Evolutionary conservation across 208 protist genomes (phyloP), one percentile per base, ranked within the genome.

Genomic region (Naegleria fowleri): DNA sequence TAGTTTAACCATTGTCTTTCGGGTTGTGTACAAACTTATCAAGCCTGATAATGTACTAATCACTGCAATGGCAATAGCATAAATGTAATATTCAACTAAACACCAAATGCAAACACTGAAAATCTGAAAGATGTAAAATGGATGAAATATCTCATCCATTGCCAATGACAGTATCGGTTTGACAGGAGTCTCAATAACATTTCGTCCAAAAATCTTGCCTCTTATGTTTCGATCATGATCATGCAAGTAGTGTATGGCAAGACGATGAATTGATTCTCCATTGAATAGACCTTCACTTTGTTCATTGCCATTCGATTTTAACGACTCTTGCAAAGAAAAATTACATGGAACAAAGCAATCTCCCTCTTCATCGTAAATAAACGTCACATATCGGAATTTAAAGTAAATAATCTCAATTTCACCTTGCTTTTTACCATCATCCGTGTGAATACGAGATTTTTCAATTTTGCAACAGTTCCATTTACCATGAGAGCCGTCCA

Each of bases 51-150:
- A 40, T 11, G 55, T 51, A 36, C 48, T 83, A 76, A 43, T 85
- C 4, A 91, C 25, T 25, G 75, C 11, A 38, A 91, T 91, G 16
- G 39, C 38, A 29, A n/a, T 25, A 52, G 84, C 55, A 84, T 91
- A 91, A 83, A 83, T 36, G 1, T 6, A 79, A 84, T 92, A 92
- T 22, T 88, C 38, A 39, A 36, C 6, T 16, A 25, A 51, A 13
- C 7, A 84, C 91, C 91, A 92, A 33, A 92, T 48, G 2, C 76
- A 22, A 11, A 89, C n/a, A 51, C 55, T 83, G 25, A 92, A 22
- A n/a, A 92, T 25, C 83, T 92, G 91, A 36, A 92, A 92, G 16
- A 92, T 83, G 15, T 90, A 92, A 25, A 92, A 92, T 7, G 91
- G 91, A 11, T 89, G 79, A 41, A 92, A 67, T 13, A 88, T 0